Percentiles rank a stretch among this genome's conserved stretches.
Evolutionary conservation across 352 stramenopile species (phyloP).

Genomic region (Phytophthora cryptogea): DNA sequence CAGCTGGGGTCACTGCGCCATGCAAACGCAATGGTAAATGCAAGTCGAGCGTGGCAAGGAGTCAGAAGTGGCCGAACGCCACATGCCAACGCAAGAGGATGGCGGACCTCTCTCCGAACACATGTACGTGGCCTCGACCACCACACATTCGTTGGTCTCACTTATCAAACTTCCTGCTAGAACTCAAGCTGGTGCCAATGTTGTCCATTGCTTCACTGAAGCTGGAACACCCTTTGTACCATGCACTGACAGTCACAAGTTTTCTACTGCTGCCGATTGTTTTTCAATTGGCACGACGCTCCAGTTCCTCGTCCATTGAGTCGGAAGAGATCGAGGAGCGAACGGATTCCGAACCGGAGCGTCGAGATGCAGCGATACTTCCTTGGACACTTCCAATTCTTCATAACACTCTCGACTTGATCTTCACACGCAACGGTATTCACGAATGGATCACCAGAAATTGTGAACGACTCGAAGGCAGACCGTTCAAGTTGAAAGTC

Average conservation of each 20-base stretch:
- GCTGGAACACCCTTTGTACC: constrained; percentile 12
- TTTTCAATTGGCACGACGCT: constrained; percentile 15
- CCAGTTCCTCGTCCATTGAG: not conserved
- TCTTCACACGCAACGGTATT: constrained; percentile 5
- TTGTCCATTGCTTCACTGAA: constrained; percentile 20
- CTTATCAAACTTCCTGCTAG: constrained; percentile 1
- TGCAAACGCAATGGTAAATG: constrained; percentile 19
- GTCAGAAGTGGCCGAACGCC: constrained; percentile 16
- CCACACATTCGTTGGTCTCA: constrained; percentile 17
- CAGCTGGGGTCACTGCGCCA: constrained; percentile 13
- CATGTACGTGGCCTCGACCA: not conserved
- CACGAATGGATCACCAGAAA: constrained; percentile 25
- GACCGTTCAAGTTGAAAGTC: constrained; percentile 42
- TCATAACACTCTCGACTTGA: constrained; percentile 19
- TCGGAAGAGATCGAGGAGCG: constrained; percentile 1
- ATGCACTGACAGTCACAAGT: constrained; percentile 14
- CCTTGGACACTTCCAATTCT: constrained; percentile 27
- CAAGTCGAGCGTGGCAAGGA: constrained; percentile 10
- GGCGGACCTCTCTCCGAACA: constrained; percentile 6
- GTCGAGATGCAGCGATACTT: constrained; percentile 9
- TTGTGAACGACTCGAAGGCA: constrained; percentile 26
- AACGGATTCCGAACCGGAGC: constrained; percentile 12
- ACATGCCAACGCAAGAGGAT: constrained; percentile 13
- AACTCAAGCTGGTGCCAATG: constrained; percentile 10
- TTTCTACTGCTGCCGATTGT: constrained; percentile 22